Percentiles rank a stretch among this genome's conserved stretches.
Conservation (phyloP, 805 yeast genomes). For the Hanseniaspora valbyensis region DNA sequence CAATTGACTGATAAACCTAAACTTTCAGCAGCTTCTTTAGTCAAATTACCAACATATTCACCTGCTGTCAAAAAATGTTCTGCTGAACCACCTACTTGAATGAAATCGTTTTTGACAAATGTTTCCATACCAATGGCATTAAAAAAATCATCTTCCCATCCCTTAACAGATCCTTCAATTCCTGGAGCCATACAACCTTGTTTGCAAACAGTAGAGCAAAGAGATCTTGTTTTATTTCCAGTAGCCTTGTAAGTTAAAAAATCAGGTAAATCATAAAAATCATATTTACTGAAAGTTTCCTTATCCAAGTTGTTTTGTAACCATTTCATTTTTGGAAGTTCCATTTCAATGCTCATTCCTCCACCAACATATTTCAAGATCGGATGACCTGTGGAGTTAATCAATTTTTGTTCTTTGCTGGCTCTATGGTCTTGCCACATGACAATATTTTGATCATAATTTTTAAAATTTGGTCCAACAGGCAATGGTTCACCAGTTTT, state of each 20-base stretch:
- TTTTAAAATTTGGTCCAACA: constrained; percentile 82
- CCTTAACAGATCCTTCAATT: constrained; percentile 71
- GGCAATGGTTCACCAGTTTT: constrained; percentile 58
- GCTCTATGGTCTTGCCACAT: constrained; percentile 99
- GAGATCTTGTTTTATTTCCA: constrained; percentile 74
- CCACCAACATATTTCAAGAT: constrained; percentile 91
- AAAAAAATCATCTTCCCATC: constrained; percentile 83
- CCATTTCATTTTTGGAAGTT: constrained; percentile 95
- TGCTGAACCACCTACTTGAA: constrained; percentile 62
- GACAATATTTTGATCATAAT: constrained; percentile 67
- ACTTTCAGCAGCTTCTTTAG: constrained; percentile 57
- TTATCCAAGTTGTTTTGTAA: constrained; percentile 71
- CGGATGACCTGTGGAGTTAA: constrained; percentile 70
- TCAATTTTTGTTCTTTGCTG: constrained; percentile 60
- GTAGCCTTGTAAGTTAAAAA: constrained; percentile 86
- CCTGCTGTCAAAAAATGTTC: constrained; percentile 69
- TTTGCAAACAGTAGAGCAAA: constrained; percentile 85
- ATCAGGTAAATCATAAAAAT: constrained; percentile 89
- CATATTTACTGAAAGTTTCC: constrained; percentile 44
- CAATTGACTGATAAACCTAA: constrained; percentile 72
- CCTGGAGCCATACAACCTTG: constrained; percentile 92
- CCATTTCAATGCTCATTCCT: constrained; percentile 96
- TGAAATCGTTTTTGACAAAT: constrained; percentile 62
- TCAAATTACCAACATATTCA: constrained; percentile 68
- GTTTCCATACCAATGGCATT: constrained; percentile 60